Conservation (phyloP, 352 stramenopile genomes). For the Pythium dissotocum region DNA sequence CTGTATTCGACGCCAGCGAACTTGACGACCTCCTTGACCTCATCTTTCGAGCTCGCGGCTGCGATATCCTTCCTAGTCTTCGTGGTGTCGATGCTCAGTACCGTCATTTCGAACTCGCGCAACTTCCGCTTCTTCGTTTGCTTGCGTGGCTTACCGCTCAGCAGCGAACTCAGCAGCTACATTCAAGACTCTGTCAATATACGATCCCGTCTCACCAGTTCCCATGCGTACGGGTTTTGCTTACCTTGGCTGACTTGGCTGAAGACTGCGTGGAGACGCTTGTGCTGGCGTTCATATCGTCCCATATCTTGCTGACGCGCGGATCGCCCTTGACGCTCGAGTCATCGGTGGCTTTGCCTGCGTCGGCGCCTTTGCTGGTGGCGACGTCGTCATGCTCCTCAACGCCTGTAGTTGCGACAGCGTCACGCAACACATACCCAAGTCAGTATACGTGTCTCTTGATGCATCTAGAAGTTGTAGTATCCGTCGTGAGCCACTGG, state of each 20-base stretch:
- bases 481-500: not conserved
- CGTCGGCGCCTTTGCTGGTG: not conserved
- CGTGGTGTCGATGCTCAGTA: slow-evolving; percentile 72
- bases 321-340: slow-evolving; percentile 35
- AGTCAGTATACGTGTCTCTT: not conserved
- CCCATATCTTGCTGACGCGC: slow-evolving; percentile 55
- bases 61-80: slow-evolving; percentile 50
- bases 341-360: not conserved
- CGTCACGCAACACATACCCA: not conserved
- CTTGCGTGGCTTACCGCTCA: slow-evolving; percentile 46
- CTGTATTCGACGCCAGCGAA: slow-evolving; percentile 87
- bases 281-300: slow-evolving; percentile 64
- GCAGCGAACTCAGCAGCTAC: slow-evolving; percentile 55
- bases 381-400: slow-evolving; percentile 8
- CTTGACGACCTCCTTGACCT: slow-evolving; percentile 67
- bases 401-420: slow-evolving; percentile 11
- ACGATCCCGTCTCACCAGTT: not conserved
- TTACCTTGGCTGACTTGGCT: slow-evolving; percentile 53
- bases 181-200: not conserved
- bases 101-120: slow-evolving; percentile 65
- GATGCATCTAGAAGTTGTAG: not conserved
- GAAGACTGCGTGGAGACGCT: slow-evolving; percentile 50
- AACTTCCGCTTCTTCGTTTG: slow-evolving; percentile 67
- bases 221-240: not conserved
- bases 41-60: slow-evolving; percentile 16